These are phyloP conservation scores for Pleurotus ostreatus DNA, from an alignment of 768 basidiomycete genomes.

Conservation along the genomic window DNA sequence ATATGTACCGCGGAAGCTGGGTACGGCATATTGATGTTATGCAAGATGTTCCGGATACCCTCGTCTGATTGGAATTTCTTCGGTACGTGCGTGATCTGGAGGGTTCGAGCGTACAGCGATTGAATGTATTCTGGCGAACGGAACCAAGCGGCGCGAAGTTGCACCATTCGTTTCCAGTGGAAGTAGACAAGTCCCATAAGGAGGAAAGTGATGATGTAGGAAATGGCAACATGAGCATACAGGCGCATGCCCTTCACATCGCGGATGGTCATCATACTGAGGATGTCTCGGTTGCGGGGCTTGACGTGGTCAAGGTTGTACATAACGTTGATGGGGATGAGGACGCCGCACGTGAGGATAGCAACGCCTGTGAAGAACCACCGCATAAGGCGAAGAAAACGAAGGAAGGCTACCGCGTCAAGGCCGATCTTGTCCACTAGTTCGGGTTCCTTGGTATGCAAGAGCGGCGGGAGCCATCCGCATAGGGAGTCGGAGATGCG, in stretches of 20 bases:
- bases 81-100: constrained; percentile 67
- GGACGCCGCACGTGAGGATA: constrained; percentile 59
- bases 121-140: constrained; percentile 67
- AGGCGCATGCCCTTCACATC: constrained; percentile 57
- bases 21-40: constrained; percentile 56
- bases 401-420: constrained; percentile 89
- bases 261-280: constrained; percentile 69
- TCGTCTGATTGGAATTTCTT: constrained; percentile 66
- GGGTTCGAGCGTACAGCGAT: constrained; percentile 77
- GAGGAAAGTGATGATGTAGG: constrained; percentile 61
- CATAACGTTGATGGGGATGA: constrained; percentile 76
- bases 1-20: constrained; percentile 73
- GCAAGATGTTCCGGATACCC: constrained; percentile 61
- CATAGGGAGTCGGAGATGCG: constrained; percentile 78
- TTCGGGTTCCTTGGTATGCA: constrained; percentile 83
- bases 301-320: constrained; percentile 1
- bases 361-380: constrained; percentile 65
- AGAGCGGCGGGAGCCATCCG: constrained; percentile 87
- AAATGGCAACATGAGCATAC: constrained; percentile 67
- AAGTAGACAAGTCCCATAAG: constrained; percentile 57
- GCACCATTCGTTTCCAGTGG: constrained; percentile 66
- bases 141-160: constrained; percentile 71
- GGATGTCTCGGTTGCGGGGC: constrained; percentile 34
- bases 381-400: constrained; percentile 85
- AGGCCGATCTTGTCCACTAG: constrained; percentile 85